Percentiles rank a stretch among this genome's conserved stretches.
Evolutionary conservation across 257 asterid genomes (phyloP).

Genomic region (Anisodus acutangulus): DNA sequence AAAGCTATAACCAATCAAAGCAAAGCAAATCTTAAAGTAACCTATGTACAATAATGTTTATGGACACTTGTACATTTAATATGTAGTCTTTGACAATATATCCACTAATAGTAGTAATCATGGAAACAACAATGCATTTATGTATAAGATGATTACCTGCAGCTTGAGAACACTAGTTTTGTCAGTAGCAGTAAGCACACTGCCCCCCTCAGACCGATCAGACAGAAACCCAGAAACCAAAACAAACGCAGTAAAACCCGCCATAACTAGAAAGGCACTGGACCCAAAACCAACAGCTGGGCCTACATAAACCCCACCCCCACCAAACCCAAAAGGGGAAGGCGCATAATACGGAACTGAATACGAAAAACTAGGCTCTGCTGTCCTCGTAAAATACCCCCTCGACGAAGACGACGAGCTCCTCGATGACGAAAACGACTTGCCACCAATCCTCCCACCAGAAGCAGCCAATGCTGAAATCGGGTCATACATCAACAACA

Average conservation of each 20-base stretch:
- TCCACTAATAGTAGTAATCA: background rate
- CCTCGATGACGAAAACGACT: slow-evolving; percentile 65
- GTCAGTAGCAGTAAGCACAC: slow-evolving; percentile 78
- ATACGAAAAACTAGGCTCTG: slow-evolving; percentile 57
- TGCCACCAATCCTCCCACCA: slow-evolving; percentile 93
- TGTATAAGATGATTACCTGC: slow-evolving; percentile 53
- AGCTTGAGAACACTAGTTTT: slow-evolving; percentile 84
- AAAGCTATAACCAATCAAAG: background rate
- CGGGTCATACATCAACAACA: slow-evolving; percentile 68
- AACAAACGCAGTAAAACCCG: slow-evolving; percentile 74
- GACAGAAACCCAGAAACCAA: slow-evolving; percentile 86
- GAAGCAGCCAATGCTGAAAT: slow-evolving; percentile 82
- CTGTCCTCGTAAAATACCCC: slow-evolving; percentile 61
- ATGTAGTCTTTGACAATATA: background rate
- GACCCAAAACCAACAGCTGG: slow-evolving; percentile 94
- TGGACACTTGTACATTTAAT: background rate
- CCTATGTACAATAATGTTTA: background rate
- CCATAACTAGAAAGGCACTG: slow-evolving; percentile 57
- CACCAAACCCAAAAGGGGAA: slow-evolving; percentile 65
- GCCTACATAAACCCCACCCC: slow-evolving; percentile 70
- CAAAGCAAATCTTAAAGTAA: background rate
- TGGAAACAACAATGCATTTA: background rate
- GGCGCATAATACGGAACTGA: slow-evolving; percentile 84
- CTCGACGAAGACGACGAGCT: slow-evolving; percentile 56
- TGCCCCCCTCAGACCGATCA: slow-evolving; percentile 59